Base-by-base conservation (phyloP, 805 yeast genomes). In the Suhomyces faveliae region DNA sequence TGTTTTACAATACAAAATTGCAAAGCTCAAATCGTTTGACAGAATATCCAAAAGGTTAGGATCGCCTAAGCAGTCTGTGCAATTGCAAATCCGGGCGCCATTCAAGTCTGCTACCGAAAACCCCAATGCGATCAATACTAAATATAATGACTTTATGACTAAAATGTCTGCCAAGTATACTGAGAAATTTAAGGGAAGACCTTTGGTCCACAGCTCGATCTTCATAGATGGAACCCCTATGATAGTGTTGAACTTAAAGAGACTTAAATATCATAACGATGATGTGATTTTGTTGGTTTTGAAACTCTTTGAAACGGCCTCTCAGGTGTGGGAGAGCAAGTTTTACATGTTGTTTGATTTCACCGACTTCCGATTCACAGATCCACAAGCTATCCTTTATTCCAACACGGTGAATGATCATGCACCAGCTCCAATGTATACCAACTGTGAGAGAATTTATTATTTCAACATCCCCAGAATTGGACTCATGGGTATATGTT, bases 201-300 rank as follows among this genome's bases (percentile, higher is more conserved):
- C 74, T 0, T 68, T 84, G 30, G 74, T 87, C 9, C 81, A 79
- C 44, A 89, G 81, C 52, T 80, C 87, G 1, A 79, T 85, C 12
- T 80, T 85, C 30, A 72, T 77, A 33, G 95, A 87, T 59, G 96
- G 96, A 11, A 66, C 80, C 0, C 95, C 94, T 0, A 74, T 83
- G 17, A 68, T 87, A 22, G 81, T 85, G 3, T 55, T 85, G 21
- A 78, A 80, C 38, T 72, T 75, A 52, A 56, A 64, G 29, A 50
- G 58, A 21, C 49, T 72, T 29, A 59, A 55, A 29, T 57, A 74
- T 15, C 68, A 79, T 33, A 62, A 68, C 4, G 57, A 61, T 45
- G 76, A 72, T 47, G 56, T 65, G 7, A 85, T 85, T 39, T 66
- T 79, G 4, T 64, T 84, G 21, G 67, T 80, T 20, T 89, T 78